Conservation (phyloP, 192 early-diverging fungal genomes). For the Backusella tarrabulga region DNA sequence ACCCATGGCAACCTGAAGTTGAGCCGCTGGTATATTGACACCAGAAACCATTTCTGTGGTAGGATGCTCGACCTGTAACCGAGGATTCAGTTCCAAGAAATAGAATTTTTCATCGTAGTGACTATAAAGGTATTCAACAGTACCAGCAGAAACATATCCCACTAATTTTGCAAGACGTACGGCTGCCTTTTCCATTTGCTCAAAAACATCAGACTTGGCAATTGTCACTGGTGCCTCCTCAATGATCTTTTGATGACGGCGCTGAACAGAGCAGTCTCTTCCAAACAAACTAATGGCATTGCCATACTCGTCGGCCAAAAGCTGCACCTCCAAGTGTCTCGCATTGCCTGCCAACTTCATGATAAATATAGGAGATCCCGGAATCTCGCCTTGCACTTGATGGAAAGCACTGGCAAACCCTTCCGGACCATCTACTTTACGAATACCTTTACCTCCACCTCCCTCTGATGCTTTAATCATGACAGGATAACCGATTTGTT, state of each 20-base stretch:
- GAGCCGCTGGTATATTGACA: constrained; percentile 96
- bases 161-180: constrained; percentile 93
- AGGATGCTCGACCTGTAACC: constrained; percentile 98
- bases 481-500: constrained; percentile 91
- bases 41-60: constrained; percentile 99
- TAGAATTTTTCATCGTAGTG: constrained; percentile 83
- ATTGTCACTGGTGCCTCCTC: constrained; percentile 95
- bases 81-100: constrained; percentile 96
- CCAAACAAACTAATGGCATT: constrained; percentile 99
- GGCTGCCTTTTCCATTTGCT: constrained; percentile 93
- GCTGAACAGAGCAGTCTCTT: constrained; percentile 96
- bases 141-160: constrained; percentile 93
- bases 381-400: constrained; percentile 92
- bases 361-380: constrained; percentile 96
- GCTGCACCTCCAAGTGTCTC: constrained; percentile 95
- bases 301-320: constrained; percentile 93
- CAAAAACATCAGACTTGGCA: constrained; percentile 71
- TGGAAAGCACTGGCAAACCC: constrained; percentile 75
- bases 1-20: constrained; percentile 97
- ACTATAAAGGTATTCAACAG: constrained; percentile 95
- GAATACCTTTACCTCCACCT: constrained; percentile 98
- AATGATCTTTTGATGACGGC: constrained; percentile 98
- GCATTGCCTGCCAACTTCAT: constrained; percentile 94
- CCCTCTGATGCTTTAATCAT: constrained; percentile 99
- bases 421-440: constrained; percentile 80